These are phyloP conservation scores for Russula virescens DNA, from an alignment of 768 basidiomycete genomes.

Conservation along the genomic window DNA sequence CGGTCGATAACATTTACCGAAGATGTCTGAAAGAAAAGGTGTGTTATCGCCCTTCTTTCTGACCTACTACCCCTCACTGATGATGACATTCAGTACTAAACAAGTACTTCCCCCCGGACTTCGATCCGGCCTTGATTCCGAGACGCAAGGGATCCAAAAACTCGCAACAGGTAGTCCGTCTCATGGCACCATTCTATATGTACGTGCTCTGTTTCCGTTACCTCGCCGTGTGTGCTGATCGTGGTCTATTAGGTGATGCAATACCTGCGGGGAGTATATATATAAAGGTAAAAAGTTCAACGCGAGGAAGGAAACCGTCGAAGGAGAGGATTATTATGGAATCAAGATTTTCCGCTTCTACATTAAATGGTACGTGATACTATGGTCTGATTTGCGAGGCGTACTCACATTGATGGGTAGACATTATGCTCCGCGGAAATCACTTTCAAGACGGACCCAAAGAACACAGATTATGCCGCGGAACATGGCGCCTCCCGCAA, in stretches of 20 bases:
- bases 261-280: conserved; percentile 96
- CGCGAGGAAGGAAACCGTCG: conserved; percentile 95
- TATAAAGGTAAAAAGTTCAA: conserved; percentile 99
- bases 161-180: conserved; percentile 93
- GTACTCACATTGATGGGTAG: conserved; percentile 38
- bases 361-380: conserved; percentile 70
- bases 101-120: conserved; percentile 97
- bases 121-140: conserved; percentile 95
- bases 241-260: conserved; percentile 62
- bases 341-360: conserved; percentile 96
- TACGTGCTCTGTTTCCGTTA: conserved; percentile 33
- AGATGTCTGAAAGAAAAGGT: conserved; percentile 86
- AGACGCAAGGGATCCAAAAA: conserved; percentile 87
- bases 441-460: conserved; percentile 99
- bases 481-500: conserved; percentile 98
- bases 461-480: conserved; percentile 89
- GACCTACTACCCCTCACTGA: conserved; percentile 6
- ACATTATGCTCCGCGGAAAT: conserved; percentile 97
- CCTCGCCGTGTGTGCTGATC: conserved; percentile 5
- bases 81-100: conserved; percentile 67
- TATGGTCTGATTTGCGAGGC: conserved; percentile 21
- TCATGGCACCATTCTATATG: conserved; percentile 99
- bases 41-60: conserved; percentile 4
- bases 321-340: conserved; percentile 95
- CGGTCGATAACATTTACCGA: conserved; percentile 25